Conservation (phyloP, 805 yeast species). For the Hanseniaspora thailandica region DNA sequence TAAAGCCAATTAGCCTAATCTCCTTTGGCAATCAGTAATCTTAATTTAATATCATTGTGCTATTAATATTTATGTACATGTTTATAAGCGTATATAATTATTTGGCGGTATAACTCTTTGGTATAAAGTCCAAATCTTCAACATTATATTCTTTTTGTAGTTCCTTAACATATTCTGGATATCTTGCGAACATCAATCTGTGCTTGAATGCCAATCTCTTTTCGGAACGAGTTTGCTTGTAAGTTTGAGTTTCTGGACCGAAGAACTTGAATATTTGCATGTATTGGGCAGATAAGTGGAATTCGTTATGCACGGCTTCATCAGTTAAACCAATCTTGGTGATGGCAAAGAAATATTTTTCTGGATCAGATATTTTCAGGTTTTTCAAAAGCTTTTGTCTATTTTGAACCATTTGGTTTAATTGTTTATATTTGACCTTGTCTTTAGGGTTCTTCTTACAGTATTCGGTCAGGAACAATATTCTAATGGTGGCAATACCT, state of each 20-base stretch:
- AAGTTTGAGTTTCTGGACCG: slow-evolving; percentile 41
- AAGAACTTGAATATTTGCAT: slow-evolving; percentile 67
- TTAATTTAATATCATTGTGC: not conserved
- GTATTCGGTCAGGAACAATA: slow-evolving; percentile 67
- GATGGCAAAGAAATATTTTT: slow-evolving; percentile 73
- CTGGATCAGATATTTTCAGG: slow-evolving; percentile 67
- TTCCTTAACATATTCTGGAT: slow-evolving; percentile 25
- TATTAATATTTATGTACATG: not conserved
- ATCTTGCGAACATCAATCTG: slow-evolving; percentile 7
- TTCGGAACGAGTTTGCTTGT: slow-evolving; percentile 38
- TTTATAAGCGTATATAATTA: slow-evolving; percentile 1
- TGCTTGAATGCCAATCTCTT: slow-evolving; percentile 25
- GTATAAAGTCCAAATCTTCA: slow-evolving; percentile 22
- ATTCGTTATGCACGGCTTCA: slow-evolving; percentile 63
- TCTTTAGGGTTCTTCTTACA: slow-evolving; percentile 63
- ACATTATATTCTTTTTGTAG: slow-evolving; percentile 37
- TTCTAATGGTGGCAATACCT: slow-evolving; percentile 71
- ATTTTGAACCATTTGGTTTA: slow-evolving; percentile 76
- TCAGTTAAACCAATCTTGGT: slow-evolving; percentile 82
- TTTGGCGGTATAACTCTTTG: not conserved
- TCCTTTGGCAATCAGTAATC: too few relatives aligned
- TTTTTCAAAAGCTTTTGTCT: slow-evolving; percentile 77
- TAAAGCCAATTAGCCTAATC: too few relatives aligned
- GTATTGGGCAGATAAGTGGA: slow-evolving; percentile 65
- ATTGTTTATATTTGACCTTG: slow-evolving; percentile 50